A percentile compares a stretch with the other conserved stretches of the same genome.
These are phyloP conservation scores for Onygenales sp. DNA, from an alignment of 2,329 filamentous ascomycete genomes.

Conservation along the genomic window DNA sequence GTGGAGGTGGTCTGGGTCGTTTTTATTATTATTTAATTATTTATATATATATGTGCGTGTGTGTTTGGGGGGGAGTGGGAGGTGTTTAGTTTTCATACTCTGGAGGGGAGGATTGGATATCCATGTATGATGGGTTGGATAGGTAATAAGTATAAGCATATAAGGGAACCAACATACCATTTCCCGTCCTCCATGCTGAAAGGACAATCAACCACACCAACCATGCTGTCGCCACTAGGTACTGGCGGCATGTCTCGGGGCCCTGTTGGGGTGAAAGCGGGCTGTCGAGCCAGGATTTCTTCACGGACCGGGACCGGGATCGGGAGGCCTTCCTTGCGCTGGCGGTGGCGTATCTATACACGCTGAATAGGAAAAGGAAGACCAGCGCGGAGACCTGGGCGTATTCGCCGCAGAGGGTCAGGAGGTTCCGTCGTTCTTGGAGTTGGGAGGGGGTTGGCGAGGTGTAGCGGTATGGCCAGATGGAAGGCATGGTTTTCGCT, in stretches of 20 bases:
- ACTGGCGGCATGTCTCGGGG: slow-evolving; percentile 42
- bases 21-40: neutral
- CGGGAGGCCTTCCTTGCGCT: slow-evolving; percentile 1
- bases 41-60: neutral
- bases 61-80: too few relatives aligned
- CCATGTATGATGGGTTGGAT: neutral
- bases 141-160: neutral
- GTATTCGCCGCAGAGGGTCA: slow-evolving; percentile 47
- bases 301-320: slow-evolving; percentile 1
- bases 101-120: neutral
- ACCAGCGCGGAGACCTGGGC: slow-evolving; percentile 47
- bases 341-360: slow-evolving; percentile 15
- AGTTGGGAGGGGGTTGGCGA: slow-evolving; percentile 41
- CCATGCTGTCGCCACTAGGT: slow-evolving; percentile 41
- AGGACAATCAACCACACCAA: slow-evolving; percentile 43
- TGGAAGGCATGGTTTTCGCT: too few relatives aligned
- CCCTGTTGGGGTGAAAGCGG: slow-evolving; percentile 28
- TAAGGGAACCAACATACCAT: slow-evolving; percentile 35
- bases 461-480: slow-evolving; percentile 44
- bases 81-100: neutral
- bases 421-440: slow-evolving; percentile 39
- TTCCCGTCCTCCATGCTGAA: slow-evolving; percentile 41
- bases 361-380: slow-evolving; percentile 32
- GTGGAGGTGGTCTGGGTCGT: slow-evolving; percentile 50
- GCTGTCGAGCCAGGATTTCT: slow-evolving; percentile 35